Evolutionary conservation across 139 green algal genomes (phyloP).

Genomic region (Tetradesmus lagerheimii): DNA sequence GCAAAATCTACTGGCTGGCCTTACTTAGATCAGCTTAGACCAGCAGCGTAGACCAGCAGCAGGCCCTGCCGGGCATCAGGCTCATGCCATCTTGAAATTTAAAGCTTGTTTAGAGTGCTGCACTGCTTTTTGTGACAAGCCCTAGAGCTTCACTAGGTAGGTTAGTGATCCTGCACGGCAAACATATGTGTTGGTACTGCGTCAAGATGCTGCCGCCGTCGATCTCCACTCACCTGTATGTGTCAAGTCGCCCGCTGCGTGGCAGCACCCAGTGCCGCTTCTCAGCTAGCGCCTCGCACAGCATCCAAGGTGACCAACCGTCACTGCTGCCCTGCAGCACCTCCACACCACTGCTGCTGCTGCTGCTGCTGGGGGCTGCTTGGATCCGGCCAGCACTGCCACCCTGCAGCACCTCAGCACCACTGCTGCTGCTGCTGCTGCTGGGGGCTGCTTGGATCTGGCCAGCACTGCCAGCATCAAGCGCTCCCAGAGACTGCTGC

Average conservation of each 20-base stretch:
- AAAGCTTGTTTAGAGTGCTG: no score
- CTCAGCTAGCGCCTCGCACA: slow-evolving; percentile 64
- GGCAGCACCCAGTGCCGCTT: slow-evolving; percentile 49
- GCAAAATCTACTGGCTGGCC: no score
- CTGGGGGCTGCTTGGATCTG: neutral
- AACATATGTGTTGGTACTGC: no score
- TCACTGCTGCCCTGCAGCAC: neutral
- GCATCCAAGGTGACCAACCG: slow-evolving; percentile 48
- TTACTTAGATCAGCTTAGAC: no score
- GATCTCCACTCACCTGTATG: slow-evolving; percentile 54
- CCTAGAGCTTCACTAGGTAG: no score
- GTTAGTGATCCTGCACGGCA: no score
- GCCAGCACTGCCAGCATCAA: neutral
- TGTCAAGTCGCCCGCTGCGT: slow-evolving; percentile 68
- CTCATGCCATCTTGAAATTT: no score
- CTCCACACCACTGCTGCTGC: neutral
- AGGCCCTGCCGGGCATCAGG: no score
- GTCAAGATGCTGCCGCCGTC: no score
- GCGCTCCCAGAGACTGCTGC: neutral
- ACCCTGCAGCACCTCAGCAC: no score
- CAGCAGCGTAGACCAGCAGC: no score
- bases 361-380: neutral
- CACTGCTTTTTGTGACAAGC: no score
- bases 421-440: neutral
- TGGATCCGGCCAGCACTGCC: neutral